phyloP scores from a whole-genome alignment of 129 eudicot genomes.

The Flaveria ramosissima region DNA sequence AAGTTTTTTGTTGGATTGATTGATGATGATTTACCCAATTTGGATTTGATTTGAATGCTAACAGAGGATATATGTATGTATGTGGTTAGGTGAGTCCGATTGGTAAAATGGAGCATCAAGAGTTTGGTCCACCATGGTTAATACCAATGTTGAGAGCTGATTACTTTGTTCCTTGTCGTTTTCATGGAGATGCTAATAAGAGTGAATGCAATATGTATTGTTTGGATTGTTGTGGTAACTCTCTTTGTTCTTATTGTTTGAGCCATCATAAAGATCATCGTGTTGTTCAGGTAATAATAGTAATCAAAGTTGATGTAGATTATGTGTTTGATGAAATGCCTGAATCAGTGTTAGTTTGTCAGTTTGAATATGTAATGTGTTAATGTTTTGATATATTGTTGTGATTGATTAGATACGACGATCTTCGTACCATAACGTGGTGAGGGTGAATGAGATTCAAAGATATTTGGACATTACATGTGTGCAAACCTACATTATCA shows the following conservation, averaged over 20 bases:
- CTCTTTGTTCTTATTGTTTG: conserved; percentile 62
- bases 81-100: conserved; percentile 48
- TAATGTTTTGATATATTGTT: background rate
- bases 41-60: background rate
- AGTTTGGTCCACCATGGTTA: conserved; percentile 58
- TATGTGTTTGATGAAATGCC: conserved; percentile 29
- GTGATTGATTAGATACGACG: conserved; percentile 43
- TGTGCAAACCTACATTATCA: conserved; percentile 64
- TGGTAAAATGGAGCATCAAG: conserved; percentile 43
- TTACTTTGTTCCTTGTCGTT: conserved; percentile 48
- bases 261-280: conserved; percentile 56
- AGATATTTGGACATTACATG: conserved; percentile 53
- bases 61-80: background rate
- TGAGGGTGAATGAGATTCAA: conserved; percentile 60
- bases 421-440: conserved; percentile 64
- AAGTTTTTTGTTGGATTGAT: conserved; percentile 13
- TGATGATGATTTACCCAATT: background rate
- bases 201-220: conserved; percentile 62
- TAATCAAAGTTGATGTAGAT: background rate
- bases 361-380: conserved; percentile 12
- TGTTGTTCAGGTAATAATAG: conserved; percentile 46
- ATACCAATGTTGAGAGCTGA: conserved; percentile 52
- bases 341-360: background rate
- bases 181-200: conserved; percentile 53
- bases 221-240: conserved; percentile 51